Base-by-base conservation (phyloP, 2,329 filamentous ascomycete species). In the Gremmenia infestans region DNA sequence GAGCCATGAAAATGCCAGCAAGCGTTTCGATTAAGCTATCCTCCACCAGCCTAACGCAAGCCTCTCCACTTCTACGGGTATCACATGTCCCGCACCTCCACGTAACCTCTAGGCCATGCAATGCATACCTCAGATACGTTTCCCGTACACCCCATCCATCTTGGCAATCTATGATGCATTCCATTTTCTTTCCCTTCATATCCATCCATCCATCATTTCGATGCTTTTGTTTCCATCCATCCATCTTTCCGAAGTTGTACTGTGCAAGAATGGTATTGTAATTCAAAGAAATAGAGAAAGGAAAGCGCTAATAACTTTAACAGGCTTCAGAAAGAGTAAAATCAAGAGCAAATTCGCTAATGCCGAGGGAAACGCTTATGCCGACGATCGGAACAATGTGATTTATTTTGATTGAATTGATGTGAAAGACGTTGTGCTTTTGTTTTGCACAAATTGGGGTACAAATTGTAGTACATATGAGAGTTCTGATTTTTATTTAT, bases 381-480 rank as follows among this genome's bases (percentile, higher is more conserved):
- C 61, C 60, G 62, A 62, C 57, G 60, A 35, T 43, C 35, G 53
- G 60, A 17, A 50, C 52, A 55, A 28, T n/a, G 40, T 19, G 19
- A 28, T 50, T 60, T 57, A 52, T 54, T 59, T 60, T 62, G 49
- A 51, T 37, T 28, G 42, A 47, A 32, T 59, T 53, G 42, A 45
- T 43, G 32, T 28, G 55, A 54, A 53, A 56, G 43, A 42, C 5
- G 49, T 42, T 46, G 50, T 50, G 42, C 35, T 42, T 40, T 50
- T 54, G 48, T 46, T 53, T 55, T 54, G 54, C 53, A 55, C 55
- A 59, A 54, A 56, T 56, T 25, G 23, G 23, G 53, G 52, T 64
- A 68, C 61, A 63, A 61, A 60, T 65, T 64, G 65, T 65, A 57
- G 56, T 65, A 67, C 65, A 67, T 63, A 62, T 56, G 60, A 64